Percentiles rank a stretch among this genome's conserved stretches.
Evolutionary conservation across 805 yeast genomes (phyloP).

Genomic region (Wickerhamiella bombiphila): DNA sequence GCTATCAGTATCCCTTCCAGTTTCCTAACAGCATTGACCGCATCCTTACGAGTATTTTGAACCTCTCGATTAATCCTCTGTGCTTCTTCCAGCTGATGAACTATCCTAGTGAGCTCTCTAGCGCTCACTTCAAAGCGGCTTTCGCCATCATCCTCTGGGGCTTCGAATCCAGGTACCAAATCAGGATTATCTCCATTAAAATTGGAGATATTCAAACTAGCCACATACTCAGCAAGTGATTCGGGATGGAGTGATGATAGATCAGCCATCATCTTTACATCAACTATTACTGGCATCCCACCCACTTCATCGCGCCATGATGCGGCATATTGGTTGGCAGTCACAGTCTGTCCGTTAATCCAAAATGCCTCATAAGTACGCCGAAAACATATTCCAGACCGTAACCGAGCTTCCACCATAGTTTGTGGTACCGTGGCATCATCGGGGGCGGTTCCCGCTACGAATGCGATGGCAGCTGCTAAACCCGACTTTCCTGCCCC

Average conservation of each 20-base stretch:
- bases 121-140: too few species aligned
- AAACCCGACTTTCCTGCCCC: slow-evolving; percentile 96
- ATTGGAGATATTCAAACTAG: too few species aligned
- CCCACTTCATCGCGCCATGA: too few species aligned
- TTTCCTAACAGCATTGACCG: neutral
- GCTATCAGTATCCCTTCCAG: neutral
- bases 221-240: too few species aligned
- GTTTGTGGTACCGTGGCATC: neutral
- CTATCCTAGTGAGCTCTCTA: too few species aligned
- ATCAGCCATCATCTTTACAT: too few species aligned
- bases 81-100: too few species aligned
- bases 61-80: neutral
- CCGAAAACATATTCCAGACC: neutral
- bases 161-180: too few species aligned
- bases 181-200: too few species aligned
- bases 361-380: neutral
- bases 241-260: too few species aligned
- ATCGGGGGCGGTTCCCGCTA: slow-evolving; percentile 47
- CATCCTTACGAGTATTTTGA: neutral
- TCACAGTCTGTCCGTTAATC: neutral
- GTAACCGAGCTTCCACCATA: neutral
- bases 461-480: slow-evolving; percentile 95
- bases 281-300: too few species aligned
- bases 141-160: too few species aligned
- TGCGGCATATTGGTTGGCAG: neutral